These are phyloP conservation scores for Saccharomyces paradoxus DNA, from an alignment of 805 yeast genomes.

Conservation along the genomic window DNA sequence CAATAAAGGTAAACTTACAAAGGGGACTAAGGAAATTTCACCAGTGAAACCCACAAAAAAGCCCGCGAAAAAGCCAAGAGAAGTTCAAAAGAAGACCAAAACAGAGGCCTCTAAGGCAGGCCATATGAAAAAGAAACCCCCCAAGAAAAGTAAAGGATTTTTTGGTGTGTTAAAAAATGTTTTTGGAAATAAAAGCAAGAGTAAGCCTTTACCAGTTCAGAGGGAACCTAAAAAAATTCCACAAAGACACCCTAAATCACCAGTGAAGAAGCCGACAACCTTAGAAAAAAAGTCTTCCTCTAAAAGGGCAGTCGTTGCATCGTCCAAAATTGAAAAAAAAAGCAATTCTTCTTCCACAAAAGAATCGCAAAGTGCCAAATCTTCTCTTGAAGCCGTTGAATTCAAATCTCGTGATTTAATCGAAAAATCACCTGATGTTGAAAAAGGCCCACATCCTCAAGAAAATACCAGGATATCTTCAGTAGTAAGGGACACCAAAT, in stretches of 20 bases:
- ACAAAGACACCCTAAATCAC: constrained; percentile 4
- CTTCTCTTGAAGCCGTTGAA: neutral
- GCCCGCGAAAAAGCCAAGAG: neutral
- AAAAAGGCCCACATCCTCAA: neutral
- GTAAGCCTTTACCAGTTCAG: neutral
- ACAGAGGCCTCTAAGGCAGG: neutral
- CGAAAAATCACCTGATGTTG: neutral
- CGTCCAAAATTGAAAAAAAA: constrained; percentile 5
- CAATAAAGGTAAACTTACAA: neutral
- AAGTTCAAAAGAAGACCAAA: neutral
- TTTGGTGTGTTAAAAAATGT: constrained; percentile 12
- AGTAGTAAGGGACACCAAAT: constrained; percentile 6
- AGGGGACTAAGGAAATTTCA: neutral
- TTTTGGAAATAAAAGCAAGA: constrained; percentile 11
- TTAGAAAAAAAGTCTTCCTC: neutral
- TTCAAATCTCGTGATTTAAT: neutral
- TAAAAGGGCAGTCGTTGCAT: neutral
- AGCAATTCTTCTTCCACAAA: neutral
- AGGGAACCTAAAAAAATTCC: neutral
- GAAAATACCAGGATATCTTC: constrained; percentile 11
- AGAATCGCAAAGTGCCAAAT: neutral
- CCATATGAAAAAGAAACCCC: constrained; percentile 6
- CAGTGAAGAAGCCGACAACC: constrained; percentile 8
- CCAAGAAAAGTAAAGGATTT: constrained; percentile 13
- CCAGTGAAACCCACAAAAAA: neutral